Conservation (phyloP, 495 filamentous ascomycete genomes). For the Podospora pseudopauciseta region DNA sequence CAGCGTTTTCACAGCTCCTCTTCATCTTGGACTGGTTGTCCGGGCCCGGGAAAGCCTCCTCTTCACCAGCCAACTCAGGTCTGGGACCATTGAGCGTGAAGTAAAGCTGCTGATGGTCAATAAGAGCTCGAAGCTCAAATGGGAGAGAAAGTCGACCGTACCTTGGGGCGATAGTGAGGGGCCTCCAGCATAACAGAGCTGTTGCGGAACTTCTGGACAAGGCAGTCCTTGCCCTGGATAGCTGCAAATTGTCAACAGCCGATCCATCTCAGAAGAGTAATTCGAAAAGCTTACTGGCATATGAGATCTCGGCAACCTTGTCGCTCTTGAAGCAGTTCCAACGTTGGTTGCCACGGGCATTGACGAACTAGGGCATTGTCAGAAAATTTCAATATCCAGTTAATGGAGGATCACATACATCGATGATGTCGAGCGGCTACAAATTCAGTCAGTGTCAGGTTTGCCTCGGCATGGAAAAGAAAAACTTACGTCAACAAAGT, state of each 20-base stretch:
- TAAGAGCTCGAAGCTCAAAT: neutral
- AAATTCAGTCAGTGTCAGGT: constrained; percentile 29
- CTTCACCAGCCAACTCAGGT: constrained; percentile 47
- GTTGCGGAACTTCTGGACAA: constrained; percentile 93
- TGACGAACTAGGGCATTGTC: constrained; percentile 60
- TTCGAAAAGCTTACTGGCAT: constrained; percentile 67
- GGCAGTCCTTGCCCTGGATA: constrained; percentile 84
- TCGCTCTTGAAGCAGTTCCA: constrained; percentile 84
- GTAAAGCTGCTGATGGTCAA: constrained; percentile 45
- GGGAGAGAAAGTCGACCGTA: constrained; percentile 31
- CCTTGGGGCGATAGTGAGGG: constrained; percentile 78
- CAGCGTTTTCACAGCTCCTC: constrained; percentile 78
- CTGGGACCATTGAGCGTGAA: constrained; percentile 42
- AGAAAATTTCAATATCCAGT: constrained; percentile 20
- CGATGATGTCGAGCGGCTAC: constrained; percentile 68
- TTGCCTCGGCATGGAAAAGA: neutral
- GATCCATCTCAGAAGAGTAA: neutral
- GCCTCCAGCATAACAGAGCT: constrained; percentile 90
- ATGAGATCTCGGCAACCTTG: constrained; percentile 87
- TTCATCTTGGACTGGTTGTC: constrained; percentile 85
- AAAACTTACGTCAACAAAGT: constrained; percentile 75
- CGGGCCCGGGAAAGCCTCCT: constrained; percentile 69
- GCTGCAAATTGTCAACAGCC: constrained; percentile 46
- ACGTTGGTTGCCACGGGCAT: constrained; percentile 61
- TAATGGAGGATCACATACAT: constrained; percentile 44